A percentile compares a stretch with the other conserved stretches of the same genome.
Conservation (phyloP, 805 yeast genomes). For the Yarrowia osloensis region DNA sequence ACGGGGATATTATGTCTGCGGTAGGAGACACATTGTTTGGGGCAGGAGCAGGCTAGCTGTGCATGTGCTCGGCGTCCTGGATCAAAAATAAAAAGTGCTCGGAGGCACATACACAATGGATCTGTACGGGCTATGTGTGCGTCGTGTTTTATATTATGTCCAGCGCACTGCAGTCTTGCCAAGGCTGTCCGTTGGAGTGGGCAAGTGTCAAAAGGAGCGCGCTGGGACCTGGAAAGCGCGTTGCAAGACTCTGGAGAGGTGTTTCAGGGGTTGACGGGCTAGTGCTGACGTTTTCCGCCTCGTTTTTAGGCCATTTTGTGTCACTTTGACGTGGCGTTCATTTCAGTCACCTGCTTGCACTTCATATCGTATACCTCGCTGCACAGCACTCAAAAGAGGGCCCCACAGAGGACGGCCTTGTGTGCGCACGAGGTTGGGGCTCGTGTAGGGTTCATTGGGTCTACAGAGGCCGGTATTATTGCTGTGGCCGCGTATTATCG, state of each 20-base stretch:
- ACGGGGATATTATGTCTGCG: neutral
- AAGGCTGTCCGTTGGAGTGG: neutral
- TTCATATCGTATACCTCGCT: too few species aligned
- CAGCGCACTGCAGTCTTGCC: neutral
- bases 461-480: neutral
- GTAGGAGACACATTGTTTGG: neutral
- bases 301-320: too few species aligned
- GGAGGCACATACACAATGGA: neutral
- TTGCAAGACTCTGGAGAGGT: too few species aligned
- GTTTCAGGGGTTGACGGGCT: neutral
- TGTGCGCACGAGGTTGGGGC: too few species aligned
- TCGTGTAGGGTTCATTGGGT: too few species aligned
- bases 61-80: neutral
- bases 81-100: neutral
- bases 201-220: neutral
- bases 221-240: neutral
- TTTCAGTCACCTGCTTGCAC: neutral
- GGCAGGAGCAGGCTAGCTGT: neutral
- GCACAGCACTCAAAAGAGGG: too few species aligned
- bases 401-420: too few species aligned
- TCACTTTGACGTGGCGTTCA: neutral
- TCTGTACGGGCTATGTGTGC: neutral
- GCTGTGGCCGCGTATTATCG: too few species aligned
- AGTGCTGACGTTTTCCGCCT: neutral
- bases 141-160: neutral